Evolutionary conservation across 371 early-diverging fungal species (phyloP).

Genomic region (Chytridium lagenaria): DNA sequence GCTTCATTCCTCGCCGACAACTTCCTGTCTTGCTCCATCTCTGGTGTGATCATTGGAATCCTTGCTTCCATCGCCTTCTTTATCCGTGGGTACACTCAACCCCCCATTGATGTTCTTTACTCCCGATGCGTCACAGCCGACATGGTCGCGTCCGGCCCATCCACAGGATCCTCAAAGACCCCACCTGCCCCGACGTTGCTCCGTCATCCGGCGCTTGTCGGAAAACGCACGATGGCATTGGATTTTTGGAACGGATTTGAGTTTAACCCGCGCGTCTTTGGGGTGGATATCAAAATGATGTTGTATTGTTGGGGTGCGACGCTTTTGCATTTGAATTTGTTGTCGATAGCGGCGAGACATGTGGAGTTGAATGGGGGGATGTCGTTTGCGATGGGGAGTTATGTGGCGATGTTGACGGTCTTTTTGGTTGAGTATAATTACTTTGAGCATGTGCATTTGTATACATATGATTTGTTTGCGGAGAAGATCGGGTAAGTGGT

Average conservation of each 20-base stretch:
- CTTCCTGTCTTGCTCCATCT: constrained; percentile 26
- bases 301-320: constrained; percentile 37
- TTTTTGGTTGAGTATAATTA: constrained; percentile 40
- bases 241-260: constrained; percentile 33
- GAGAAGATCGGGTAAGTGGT: constrained; percentile 39
- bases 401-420: constrained; percentile 26
- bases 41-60: constrained; percentile 26
- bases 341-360: constrained; percentile 26
- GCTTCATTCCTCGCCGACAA: constrained; percentile 29
- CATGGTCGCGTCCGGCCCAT: constrained; percentile 6
- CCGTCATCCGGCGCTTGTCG: not conserved
- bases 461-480: constrained; percentile 46
- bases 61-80: constrained; percentile 2
- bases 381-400: constrained; percentile 22
- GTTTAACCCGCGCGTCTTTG: constrained; percentile 37
- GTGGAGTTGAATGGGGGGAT: constrained; percentile 17
- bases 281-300: constrained; percentile 41
- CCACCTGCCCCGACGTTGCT: not conserved
- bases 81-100: not conserved
- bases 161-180: not conserved
- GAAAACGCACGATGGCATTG: not conserved
- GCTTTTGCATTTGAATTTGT: constrained; percentile 37
- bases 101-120: constrained; percentile 26
- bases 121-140: constrained; percentile 24
- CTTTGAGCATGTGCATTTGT: constrained; percentile 44